Evolutionary conservation across 805 yeast genomes (phyloP).

Genomic region (Vanderwaltozyma yarrowii): DNA sequence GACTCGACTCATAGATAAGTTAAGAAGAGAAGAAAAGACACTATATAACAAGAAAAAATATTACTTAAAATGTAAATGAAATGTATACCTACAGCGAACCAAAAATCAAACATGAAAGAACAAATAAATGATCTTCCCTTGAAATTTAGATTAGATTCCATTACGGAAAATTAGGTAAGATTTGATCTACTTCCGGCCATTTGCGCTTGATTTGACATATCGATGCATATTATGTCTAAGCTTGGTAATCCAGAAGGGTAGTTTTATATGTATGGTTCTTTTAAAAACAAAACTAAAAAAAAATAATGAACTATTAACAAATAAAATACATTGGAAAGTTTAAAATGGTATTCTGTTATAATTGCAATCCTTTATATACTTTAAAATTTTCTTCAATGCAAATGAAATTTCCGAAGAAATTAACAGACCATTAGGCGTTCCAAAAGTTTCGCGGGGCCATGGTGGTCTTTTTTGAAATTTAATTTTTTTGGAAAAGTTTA

Average conservation of each 20-base stretch:
- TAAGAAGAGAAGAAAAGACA: background rate
- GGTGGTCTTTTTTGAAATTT: too few relatives aligned
- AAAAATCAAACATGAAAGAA: background rate
- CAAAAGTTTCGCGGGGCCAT: background rate
- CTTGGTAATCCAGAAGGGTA: slow-evolving; percentile 28
- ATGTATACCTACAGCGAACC: slow-evolving; percentile 7
- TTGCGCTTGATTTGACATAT: slow-evolving; percentile 19
- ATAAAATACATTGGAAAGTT: too few relatives aligned
- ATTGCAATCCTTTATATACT: too few relatives aligned
- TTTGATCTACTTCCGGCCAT: slow-evolving; percentile 24
- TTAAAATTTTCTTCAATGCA: too few relatives aligned
- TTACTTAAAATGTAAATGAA: background rate
- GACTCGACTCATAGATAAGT: too few relatives aligned
- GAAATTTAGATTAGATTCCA: slow-evolving; percentile 4
- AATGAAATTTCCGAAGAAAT: background rate
- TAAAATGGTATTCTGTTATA: too few relatives aligned
- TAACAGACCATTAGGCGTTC: background rate
- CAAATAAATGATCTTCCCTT: background rate
- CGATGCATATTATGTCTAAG: slow-evolving; percentile 19
- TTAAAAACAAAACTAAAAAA: background rate
- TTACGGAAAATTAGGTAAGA: slow-evolving; percentile 10
- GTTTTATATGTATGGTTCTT: slow-evolving; percentile 6
- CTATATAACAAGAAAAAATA: background rate
- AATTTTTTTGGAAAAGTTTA: too few relatives aligned
- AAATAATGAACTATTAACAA: background rate